A percentile compares a stretch with the other conserved stretches of the same genome.
phyloP scores from a whole-genome alignment of 345 rosid genomes.

The Kandelia obovata region DNA sequence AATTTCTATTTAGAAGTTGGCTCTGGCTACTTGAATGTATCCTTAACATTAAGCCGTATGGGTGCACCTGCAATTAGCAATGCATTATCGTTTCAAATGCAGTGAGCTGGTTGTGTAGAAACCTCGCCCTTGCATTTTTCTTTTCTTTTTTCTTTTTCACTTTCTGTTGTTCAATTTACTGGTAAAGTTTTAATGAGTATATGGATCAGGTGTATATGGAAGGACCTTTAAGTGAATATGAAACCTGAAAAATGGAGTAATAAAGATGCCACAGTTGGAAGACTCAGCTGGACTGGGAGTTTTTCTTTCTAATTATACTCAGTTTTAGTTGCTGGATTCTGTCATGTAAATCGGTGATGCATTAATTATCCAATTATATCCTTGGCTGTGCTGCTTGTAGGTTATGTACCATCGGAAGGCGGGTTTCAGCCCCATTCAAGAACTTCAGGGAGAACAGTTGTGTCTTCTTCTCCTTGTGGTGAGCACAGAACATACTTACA shows the following conservation, averaged over 20 bases:
- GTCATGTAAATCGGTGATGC: neutral
- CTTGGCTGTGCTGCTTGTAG: conserved; percentile 29
- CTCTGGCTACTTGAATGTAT: no score
- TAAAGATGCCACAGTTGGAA: neutral
- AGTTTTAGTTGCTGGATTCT: neutral
- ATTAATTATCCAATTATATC: neutral
- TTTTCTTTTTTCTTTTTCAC: neutral
- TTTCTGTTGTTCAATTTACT: no score
- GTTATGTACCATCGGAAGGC: conserved; percentile 49
- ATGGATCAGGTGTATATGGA: no score
- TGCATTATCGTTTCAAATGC: conserved; percentile 1
- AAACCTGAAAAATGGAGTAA: neutral
- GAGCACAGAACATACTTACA: conserved; percentile 26
- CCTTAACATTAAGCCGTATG: neutral
- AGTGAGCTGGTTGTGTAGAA: neutral
- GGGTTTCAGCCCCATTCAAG: conserved; percentile 42
- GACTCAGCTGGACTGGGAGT: neutral
- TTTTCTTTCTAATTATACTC: neutral
- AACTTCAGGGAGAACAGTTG: conserved; percentile 43
- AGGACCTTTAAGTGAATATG: neutral
- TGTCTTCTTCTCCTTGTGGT: conserved; percentile 31
- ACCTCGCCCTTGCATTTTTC: neutral
- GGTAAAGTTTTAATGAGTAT: no score
- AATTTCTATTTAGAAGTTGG: no score
- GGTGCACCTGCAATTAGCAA: no score